These are phyloP conservation scores for Leptographium flavum DNA, from an alignment of 2,329 filamentous ascomycete genomes.

Conservation along the genomic window DNA sequence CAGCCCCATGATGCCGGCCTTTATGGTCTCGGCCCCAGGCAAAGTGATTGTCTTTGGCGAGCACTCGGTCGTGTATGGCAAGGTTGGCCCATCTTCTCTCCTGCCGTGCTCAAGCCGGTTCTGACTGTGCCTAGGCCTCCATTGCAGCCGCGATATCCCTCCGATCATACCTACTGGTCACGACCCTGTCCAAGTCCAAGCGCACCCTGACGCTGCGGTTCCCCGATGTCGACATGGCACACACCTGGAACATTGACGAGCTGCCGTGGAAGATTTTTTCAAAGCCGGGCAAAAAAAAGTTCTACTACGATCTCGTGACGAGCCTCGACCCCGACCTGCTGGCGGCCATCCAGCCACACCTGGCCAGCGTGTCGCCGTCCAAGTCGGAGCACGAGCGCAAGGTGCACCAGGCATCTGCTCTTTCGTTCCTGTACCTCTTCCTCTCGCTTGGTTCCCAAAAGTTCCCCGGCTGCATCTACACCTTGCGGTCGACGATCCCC, in stretches of 20 bases:
- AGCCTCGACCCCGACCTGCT: conserved; percentile 72
- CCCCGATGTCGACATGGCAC: conserved; percentile 75
- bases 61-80: conserved; percentile 94
- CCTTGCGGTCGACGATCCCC: conserved; percentile 83
- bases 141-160: conserved; percentile 92
- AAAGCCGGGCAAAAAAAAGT: conserved; percentile 75
- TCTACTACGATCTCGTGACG: conserved; percentile 82
- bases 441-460: conserved; percentile 69
- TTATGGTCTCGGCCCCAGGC: conserved; percentile 95
- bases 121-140: conserved; percentile 45
- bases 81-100: conserved; percentile 35
- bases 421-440: conserved; percentile 85
- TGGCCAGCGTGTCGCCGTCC: conserved; percentile 53
- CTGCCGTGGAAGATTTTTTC: conserved; percentile 79
- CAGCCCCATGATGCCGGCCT: conserved; percentile 64
- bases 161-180: conserved; percentile 91
- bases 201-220: conserved; percentile 80
- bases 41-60: conserved; percentile 98
- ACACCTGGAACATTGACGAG: conserved; percentile 89
- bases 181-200: conserved; percentile 81
- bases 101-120: neutral
- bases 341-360: conserved; percentile 65
- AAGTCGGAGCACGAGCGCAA: conserved; percentile 61
- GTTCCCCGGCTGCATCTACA: conserved; percentile 74
- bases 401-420: conserved; percentile 69